A percentile compares a stretch with the other conserved stretches of the same genome.
These are phyloP conservation scores for Fusarium sp. DNA, from an alignment of 2,329 filamentous ascomycete genomes.

Conservation along the genomic window DNA sequence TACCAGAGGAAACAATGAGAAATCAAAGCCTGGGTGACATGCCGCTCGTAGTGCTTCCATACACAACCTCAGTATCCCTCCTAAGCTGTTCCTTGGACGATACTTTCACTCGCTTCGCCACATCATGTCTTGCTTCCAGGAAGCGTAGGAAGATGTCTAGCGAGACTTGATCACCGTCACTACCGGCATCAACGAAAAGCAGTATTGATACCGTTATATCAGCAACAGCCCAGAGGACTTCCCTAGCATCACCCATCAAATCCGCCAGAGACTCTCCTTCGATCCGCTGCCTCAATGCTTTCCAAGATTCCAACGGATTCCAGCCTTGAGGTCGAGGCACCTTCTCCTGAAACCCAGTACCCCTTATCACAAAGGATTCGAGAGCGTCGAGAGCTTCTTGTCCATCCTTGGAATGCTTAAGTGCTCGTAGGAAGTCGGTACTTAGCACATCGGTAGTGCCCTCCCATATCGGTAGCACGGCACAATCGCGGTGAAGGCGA, in stretches of 20 bases:
- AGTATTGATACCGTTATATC: slow-evolving; percentile 58
- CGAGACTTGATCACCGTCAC: slow-evolving; percentile 51
- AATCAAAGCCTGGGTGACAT: slow-evolving; percentile 42
- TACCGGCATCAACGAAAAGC: slow-evolving; percentile 54
- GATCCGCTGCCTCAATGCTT: slow-evolving; percentile 51
- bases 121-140: slow-evolving; percentile 45
- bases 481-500: slow-evolving; percentile 72
- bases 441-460: slow-evolving; percentile 78
- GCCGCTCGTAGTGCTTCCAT: slow-evolving; percentile 42
- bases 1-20: too few relatives aligned
- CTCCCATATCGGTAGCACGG: slow-evolving; percentile 75
- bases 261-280: slow-evolving; percentile 50
- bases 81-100: slow-evolving; percentile 45
- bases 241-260: slow-evolving; percentile 59
- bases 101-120: slow-evolving; percentile 30
- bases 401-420: slow-evolving; percentile 58
- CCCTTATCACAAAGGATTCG: slow-evolving; percentile 52
- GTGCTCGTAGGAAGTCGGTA: slow-evolving; percentile 59
- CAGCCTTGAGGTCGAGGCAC: slow-evolving; percentile 42
- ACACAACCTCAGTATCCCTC: slow-evolving; percentile 52
- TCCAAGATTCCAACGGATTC: slow-evolving; percentile 54
- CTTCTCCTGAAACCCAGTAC: slow-evolving; percentile 41
- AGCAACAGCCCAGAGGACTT: slow-evolving; percentile 56
- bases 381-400: slow-evolving; percentile 55
- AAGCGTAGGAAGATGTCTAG: slow-evolving; percentile 56